A percentile compares a stretch with the other conserved stretches of the same genome.
phyloP scores from a whole-genome alignment of 2,329 filamentous ascomycete genomes.

The Xylaria sp. region DNA sequence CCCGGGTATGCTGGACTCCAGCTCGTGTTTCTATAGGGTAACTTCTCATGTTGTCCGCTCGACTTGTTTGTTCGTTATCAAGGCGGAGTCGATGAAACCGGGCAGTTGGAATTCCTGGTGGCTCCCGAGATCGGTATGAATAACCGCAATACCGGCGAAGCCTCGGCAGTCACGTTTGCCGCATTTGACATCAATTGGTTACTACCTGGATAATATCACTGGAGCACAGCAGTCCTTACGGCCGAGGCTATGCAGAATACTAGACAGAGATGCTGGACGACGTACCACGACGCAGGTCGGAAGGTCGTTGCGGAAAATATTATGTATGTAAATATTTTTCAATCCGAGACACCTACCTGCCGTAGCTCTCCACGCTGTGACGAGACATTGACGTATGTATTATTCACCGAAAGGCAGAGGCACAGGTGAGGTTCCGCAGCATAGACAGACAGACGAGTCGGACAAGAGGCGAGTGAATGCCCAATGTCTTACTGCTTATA shows the following conservation, averaged over 20 bases:
- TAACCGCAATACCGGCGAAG: background rate
- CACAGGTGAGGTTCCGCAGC: constrained; percentile 6
- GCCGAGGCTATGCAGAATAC: background rate
- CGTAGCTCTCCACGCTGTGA: constrained; percentile 11
- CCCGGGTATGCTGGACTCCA: constrained; percentile 1
- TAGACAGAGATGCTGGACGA: constrained; percentile 22
- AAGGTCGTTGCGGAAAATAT: constrained; percentile 32
- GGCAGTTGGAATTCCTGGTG: background rate
- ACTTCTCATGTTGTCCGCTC: background rate
- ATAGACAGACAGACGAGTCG: constrained; percentile 13
- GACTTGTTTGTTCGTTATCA: constrained; percentile 1
- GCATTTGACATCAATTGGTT: background rate
- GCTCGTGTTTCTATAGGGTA: background rate
- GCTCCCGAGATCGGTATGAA: constrained; percentile 9
- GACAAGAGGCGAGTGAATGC: constrained; percentile 31
- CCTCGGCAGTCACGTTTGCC: background rate
- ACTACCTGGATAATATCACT: background rate
- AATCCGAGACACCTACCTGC: constrained; percentile 20
- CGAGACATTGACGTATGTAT: background rate
- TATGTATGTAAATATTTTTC: background rate
- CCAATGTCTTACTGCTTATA: constrained; percentile 17
- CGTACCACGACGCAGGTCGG: constrained; percentile 25
- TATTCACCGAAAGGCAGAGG: background rate
- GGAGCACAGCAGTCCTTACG: background rate
- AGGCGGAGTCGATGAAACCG: background rate